Conservation (phyloP, 1,284 basidiomycete species). For the Cutaneotrichosporon cyanovorans region DNA sequence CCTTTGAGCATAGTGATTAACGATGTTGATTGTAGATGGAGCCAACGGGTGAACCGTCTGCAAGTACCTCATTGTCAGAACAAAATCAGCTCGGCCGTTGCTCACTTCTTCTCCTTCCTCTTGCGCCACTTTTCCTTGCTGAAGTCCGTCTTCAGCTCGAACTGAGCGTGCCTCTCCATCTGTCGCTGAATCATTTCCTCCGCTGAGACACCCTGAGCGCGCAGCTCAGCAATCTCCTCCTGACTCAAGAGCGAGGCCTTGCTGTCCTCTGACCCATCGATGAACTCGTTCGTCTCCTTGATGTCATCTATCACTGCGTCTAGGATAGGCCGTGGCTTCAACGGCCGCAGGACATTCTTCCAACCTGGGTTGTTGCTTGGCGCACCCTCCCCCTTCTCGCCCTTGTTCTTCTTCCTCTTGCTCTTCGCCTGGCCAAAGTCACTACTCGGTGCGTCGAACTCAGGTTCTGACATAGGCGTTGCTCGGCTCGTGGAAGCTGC, state of each 20-base stretch:
- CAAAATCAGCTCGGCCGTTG: background rate
- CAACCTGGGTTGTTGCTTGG: slow-evolving; percentile 29
- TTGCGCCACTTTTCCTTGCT: slow-evolving; percentile 95
- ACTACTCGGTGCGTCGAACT: background rate
- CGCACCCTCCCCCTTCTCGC: slow-evolving; percentile 10
- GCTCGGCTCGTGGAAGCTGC: background rate
- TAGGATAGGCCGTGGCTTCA: slow-evolving; percentile 27
- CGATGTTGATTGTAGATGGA: slow-evolving; percentile 79
- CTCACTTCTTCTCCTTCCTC: slow-evolving; percentile 87
- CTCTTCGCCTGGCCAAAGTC: slow-evolving; percentile 26
- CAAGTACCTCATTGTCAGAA: slow-evolving; percentile 60
- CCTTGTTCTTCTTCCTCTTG: slow-evolving; percentile 33
- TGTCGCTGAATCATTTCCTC: slow-evolving; percentile 90
- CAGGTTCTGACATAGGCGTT: slow-evolving; percentile 4
- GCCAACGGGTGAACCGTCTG: slow-evolving; percentile 83
- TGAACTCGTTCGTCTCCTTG: slow-evolving; percentile 43
- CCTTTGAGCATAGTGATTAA: slow-evolving; percentile 66
- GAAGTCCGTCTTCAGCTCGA: slow-evolving; percentile 86
- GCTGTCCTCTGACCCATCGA: slow-evolving; percentile 56
- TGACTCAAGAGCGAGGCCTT: slow-evolving; percentile 58
- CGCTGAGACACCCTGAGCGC: slow-evolving; percentile 37
- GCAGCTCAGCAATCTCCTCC: slow-evolving; percentile 68
- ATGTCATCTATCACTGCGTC: slow-evolving; percentile 42
- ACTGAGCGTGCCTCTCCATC: slow-evolving; percentile 83
- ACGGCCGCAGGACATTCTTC: slow-evolving; percentile 33